Evolutionary conservation across 768 basidiomycete genomes (phyloP), one percentile per base, ranked within the genome.

Genomic region (Botryobasidium botryosum): DNA sequence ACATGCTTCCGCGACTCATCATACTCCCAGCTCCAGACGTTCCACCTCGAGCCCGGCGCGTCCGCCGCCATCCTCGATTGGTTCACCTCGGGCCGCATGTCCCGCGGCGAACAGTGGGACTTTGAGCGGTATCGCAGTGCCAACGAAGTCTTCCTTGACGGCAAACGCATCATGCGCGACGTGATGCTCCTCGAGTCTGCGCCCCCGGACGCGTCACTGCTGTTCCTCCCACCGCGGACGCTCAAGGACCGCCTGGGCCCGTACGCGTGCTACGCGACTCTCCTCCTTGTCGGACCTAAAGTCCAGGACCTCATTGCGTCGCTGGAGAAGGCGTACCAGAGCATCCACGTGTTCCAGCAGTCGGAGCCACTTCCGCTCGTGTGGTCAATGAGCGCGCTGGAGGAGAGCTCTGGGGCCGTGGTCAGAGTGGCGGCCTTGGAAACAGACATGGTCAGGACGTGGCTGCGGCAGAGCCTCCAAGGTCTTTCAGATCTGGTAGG

Each of bases 231-330:
- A 18, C 56, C 56, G 41, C 71, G 75, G 27, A 59, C 68, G 4
- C 69, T 86, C 35, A 63, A 57, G 6, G 71, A 77, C 36, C 69
- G 69, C 47, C 67, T 94, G 44, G 66, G 65, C 6, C 87, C 88
- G 2, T 96, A 92, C 57, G 71, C 80, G 6, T 91, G 87, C 60
- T 96, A 92, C 59, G 88, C 86, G 17, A 90, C 77, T 51, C 60
- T 92, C 17, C 65, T 94, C 49, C 68, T 96, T 49, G 72, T 70
- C 50, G 92, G 91, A 3, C 79, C 81, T 0, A 59, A 67, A 45
- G 64, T 77, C 17, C 60, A 63, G 36, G 53, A 54, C 1, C 61
- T 78, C 4, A 63, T 80, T 26, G 45, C 56, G 1, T 58, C 66
- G 39, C 63, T 96, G 40, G 55, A 61, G 20, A 59, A 50, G 18